Evolutionary conservation across 2,329 filamentous ascomycete genomes (phyloP).

Genomic region (Didymella segeticola): DNA sequence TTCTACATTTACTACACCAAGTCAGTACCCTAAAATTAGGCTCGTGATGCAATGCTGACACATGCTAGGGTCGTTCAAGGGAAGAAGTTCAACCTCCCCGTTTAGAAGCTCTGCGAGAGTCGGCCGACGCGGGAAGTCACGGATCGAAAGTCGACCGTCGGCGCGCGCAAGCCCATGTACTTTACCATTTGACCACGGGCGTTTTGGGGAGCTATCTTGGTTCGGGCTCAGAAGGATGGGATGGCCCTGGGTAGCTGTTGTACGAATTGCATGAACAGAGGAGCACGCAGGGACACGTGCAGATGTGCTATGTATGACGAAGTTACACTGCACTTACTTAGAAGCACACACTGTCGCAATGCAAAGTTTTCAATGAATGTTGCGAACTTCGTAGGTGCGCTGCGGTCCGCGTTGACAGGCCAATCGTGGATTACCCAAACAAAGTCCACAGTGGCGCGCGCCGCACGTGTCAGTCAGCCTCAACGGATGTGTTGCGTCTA

Average conservation of each 20-base stretch:
- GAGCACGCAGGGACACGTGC: neutral
- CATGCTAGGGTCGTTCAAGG: constrained; percentile 57
- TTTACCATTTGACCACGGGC: constrained; percentile 14
- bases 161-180: constrained; percentile 18
- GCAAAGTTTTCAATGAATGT: neutral
- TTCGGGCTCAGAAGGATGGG: neutral
- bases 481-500: constrained; percentile 7
- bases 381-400: neutral
- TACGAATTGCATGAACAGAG: constrained; percentile 13
- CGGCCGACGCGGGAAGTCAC: neutral
- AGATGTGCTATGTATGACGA: neutral
- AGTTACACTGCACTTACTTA: neutral
- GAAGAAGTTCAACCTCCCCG: constrained; percentile 62
- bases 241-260: neutral
- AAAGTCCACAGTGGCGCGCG: constrained; percentile 6
- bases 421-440: constrained; percentile 5
- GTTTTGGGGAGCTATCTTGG: constrained; percentile 8
- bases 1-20: constrained; percentile 99
- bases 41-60: constrained; percentile 17
- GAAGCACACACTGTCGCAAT: neutral
- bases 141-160: constrained; percentile 5
- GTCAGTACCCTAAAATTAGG: constrained; percentile 53
- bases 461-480: constrained; percentile 11
- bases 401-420: neutral
- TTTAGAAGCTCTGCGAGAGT: constrained; percentile 42